Percentiles rank a stretch among this genome's conserved stretches.
Conservation (phyloP, 1,139 yeast species). For the Suhomyces maxii region DNA sequence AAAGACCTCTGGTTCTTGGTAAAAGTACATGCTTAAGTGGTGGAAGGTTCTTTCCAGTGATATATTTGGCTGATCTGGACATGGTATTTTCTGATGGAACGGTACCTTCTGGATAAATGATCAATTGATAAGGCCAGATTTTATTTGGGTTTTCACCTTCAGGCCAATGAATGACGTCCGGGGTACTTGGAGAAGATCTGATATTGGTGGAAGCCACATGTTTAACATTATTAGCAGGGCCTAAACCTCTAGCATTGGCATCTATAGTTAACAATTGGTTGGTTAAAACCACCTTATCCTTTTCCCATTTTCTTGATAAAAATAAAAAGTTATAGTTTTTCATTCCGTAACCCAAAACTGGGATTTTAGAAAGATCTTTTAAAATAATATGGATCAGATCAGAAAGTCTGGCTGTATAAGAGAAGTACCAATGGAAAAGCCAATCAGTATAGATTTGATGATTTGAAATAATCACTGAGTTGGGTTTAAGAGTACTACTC, state of each 20-base stretch:
- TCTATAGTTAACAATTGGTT: slow-evolving; percentile 56
- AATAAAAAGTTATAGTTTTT: slow-evolving; percentile 74
- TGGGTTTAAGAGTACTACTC: slow-evolving; percentile 37
- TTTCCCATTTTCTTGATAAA: slow-evolving; percentile 80
- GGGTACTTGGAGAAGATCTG: slow-evolving; percentile 8
- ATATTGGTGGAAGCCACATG: slow-evolving; percentile 30
- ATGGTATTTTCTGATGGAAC: slow-evolving; percentile 71
- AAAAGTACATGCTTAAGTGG: slow-evolving; percentile 63
- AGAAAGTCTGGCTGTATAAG: slow-evolving; percentile 64
- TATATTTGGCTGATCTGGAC: slow-evolving; percentile 55
- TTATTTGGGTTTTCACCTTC: slow-evolving; percentile 29
- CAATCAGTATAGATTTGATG: slow-evolving; percentile 96
- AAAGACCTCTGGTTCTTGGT: slow-evolving; percentile 82
- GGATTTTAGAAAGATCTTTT: slow-evolving; percentile 72
- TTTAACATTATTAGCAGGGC: slow-evolving; percentile 50
- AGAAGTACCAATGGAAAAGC: slow-evolving; percentile 88
- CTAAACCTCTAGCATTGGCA: slow-evolving; percentile 51
- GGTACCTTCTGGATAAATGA: slow-evolving; percentile 95
- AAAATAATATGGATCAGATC: slow-evolving; percentile 72
- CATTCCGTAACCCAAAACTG: slow-evolving; percentile 90
- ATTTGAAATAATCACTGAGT: slow-evolving; percentile 71
- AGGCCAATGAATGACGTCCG: slow-evolving; percentile 38
- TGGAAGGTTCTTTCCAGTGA: slow-evolving; percentile 47
- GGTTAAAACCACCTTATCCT: slow-evolving; percentile 62
- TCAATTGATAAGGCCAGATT: slow-evolving; percentile 52